Evolutionary conservation across 2,329 filamentous ascomycete genomes (phyloP), one percentile per base, ranked within the genome.

Genomic region (Ceratocystis cubensis): DNA sequence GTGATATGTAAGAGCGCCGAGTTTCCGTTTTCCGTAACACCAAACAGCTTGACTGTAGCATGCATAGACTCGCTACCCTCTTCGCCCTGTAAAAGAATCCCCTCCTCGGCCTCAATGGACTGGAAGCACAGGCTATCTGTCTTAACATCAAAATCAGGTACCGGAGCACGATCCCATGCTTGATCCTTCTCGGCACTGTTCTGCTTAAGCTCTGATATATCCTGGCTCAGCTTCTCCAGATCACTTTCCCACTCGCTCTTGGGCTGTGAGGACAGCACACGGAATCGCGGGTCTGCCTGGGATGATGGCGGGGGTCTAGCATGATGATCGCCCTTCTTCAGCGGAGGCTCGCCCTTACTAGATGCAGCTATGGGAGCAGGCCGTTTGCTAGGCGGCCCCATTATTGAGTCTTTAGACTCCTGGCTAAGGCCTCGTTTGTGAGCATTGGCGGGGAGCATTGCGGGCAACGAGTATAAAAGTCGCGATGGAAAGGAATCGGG

Each of bases 1-100:
- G 89, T 96, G 69, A 99, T 92, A 75, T 99, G 94, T 13, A 99
- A 80, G 75, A 99, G 84, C 48, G 96, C 91, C 2, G 94, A 99
- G 76, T 99, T 88, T 65, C 94, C 94, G 69, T 80, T 75, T 71
- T 84, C 76, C 1, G 91, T 96, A 3, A 97, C 91, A 72, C 94
- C 94, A 76, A 97, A 99, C 22, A 99, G 82, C 78, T 94, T 95
- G 67, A 99, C 84, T 0, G 90, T 87, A 0, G 89, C 80, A 73
- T 77, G 86, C 15, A 62, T 25, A 2, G 48, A 44, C 37, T 68
- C 66, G 28, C 22, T 64, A 5, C 64, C 48, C 3, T 10, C 13
- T 44, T 63, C 48, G 22, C 89, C 90, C 62, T 89, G 89, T 73
- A 87, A 79, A 1, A 96, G 75, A 2, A 85, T 88, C 22, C 94